Evolutionary conservation across 1,284 basidiomycete genomes (phyloP), one percentile per base, ranked within the genome.

Genomic region (Pseudozyma flocculosa): DNA sequence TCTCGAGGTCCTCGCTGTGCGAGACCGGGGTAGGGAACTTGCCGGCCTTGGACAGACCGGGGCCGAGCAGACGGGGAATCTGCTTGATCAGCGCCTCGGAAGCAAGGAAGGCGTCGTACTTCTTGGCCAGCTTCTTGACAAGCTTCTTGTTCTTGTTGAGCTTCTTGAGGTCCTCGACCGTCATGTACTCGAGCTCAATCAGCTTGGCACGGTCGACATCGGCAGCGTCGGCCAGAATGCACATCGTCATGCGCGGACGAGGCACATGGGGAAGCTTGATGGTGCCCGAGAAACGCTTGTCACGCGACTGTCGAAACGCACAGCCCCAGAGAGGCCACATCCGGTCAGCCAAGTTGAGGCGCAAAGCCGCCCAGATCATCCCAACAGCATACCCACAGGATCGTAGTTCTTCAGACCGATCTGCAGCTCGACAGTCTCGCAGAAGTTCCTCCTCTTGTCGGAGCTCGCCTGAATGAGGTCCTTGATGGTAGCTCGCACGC

Each of bases 111-210:
- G 94, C 92, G 78, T 99, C 94, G 84, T 97, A 94, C 82, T 97
- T 97, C 85, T 97, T 96, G 69, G 94, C 94, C 74, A 98, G 90
- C 85, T 80, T 98, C 87, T 99, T 99, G 79, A 99, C 94, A 68
- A 99, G 90, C 85, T 99, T 99, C 86, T 98, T 98, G 87, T 98
- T 98, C 85, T 95, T 95, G 88, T 95, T 96, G 73, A 96, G 86
- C 83, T 98, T 98, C 84, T 98, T 99, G 83, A 98, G 85, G 82
- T 98, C 94, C 78, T 98, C 94, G 75, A 97, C 95, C 70, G 92
- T 94, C 93, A 96, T 97, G 73, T 73, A 94, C 81, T 95, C 92
- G 70, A 95, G 87, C 73, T 92, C 89, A 71, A 95, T 94, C 81
- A 92, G 88, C 85, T 96, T 96, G 54, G 92, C 92, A 79, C 92